Base-by-base conservation (phyloP, 2,329 filamentous ascomycete species). In the Colletotrichum euphorbiae region DNA sequence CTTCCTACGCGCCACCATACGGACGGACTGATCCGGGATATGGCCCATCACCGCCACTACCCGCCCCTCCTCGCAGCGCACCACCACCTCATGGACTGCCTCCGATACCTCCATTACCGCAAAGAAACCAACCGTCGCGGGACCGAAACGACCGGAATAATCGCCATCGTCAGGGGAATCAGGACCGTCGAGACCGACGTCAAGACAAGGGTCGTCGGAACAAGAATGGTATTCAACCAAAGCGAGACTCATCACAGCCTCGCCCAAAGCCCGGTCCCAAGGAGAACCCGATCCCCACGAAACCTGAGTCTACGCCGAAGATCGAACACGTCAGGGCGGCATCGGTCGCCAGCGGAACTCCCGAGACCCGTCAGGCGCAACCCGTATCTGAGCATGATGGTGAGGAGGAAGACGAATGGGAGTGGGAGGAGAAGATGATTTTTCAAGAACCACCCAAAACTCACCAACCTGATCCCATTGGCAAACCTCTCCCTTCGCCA, bases 381-480 rank as follows among this genome's bases (percentile, higher is more conserved):
- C 36, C 46, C 4, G 46, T 48, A 5, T 58, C 52, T 17, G 65
- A 68, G 13, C 54, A 50, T 21, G 62, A 24, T 8, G 46, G 70
- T 17, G 69, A 72, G 17, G 73, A 77, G 19, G 76, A 77, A 12
- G 75, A 78, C 13, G 75, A 78, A 12, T 79, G 76, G 46, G 75
- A 80, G 15, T 82, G 81, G 77, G 79, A 84, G 6, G 74, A 79
- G 12, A 68, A 70, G 43, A 67, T 62, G 71, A 80, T 81, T 5
- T 84, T 84, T 62, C 73, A 76, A 9, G 79, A 82, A 45, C 70
- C 74, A 38, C 69, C 73, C 8, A 64, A 75, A 4, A 70, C 69
- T 11, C 79, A 80, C 62, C 76, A 77, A 6, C 80, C 81, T n/a
- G 83, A 85, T 42, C 79, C 81, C n/a, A 80, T 84, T 61, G 82